Base-by-base conservation (phyloP, 2,329 filamentous ascomycete species). In the Alternaria sp. region DNA sequence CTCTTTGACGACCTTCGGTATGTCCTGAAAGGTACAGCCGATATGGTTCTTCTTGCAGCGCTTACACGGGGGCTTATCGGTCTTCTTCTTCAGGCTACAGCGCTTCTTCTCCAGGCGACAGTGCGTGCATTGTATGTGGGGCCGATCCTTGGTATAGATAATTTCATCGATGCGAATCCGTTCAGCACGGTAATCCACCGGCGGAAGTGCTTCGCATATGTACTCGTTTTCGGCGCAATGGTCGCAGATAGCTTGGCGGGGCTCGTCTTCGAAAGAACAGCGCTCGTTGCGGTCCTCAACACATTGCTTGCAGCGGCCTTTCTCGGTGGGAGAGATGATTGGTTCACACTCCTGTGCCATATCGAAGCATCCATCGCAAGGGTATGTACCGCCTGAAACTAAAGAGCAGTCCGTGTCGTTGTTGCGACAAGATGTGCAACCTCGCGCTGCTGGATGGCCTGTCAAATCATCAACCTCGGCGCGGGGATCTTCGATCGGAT, bases 371-470 rank as follows among this genome's bases (percentile, higher is more conserved):
- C 63, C 30, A 1, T 61, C 8, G 62, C 66, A 80, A 28, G 66
- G 73, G 56, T 69, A 82, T 68, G 44, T 58, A 52, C 62, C 71
- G n/a, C 67, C 76, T 68, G 64, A 68, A 57, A 60, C 70, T 72
- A 74, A 77, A 60, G 59, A 74, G 61, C 69, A 81, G 4, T 17
- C 30, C 21, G 36, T 69, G 8, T 25, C 69, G 28, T 61, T 57
- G 58, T 55, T 56, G 13, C 74, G 71, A 59, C 81, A 83, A 4
- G 64, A 55, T 23, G 67, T 64, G 62, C 81, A 83, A 4, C 77
- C 79, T 44, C 77, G 72, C 11, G 75, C 72, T 5, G 49, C 70
- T 6, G 80, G 78, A 26, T 79, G 66, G 2, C 78, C 76, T 5
- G 74, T 76, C 2, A 80, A 54, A 36, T 78, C 77, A n/a, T 75